These are phyloP conservation scores for Aspergillus pseudoglaucus DNA, from an alignment of 2,329 filamentous ascomycete species.

Conservation along the genomic window DNA sequence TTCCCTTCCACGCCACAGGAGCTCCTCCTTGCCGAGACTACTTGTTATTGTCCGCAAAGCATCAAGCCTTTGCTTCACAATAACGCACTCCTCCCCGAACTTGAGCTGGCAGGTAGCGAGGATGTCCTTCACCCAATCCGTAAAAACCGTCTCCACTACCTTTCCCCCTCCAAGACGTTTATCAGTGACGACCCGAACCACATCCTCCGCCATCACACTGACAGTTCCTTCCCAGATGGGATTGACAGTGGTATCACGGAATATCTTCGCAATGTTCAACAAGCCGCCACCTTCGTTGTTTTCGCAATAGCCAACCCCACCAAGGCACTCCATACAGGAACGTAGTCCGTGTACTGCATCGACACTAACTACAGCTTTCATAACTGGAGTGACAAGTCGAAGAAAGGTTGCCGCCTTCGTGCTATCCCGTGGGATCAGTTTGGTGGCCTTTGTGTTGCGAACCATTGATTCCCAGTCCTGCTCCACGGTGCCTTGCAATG, in stretches of 20 bases:
- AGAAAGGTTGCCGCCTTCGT: constrained; percentile 9
- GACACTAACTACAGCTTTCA: constrained; percentile 17
- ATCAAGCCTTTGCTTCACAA: neutral
- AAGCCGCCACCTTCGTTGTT: constrained; percentile 42
- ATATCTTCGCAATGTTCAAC: constrained; percentile 61
- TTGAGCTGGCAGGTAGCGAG: neutral
- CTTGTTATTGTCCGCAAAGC: neutral
- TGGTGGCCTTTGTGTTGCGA: neutral
- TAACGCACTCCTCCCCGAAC: neutral
- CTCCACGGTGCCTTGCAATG: constrained; percentile 17
- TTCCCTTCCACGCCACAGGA: constrained; percentile 23
- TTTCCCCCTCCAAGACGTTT: constrained; percentile 8
- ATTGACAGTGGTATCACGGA: constrained; percentile 57
- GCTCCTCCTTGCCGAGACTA: constrained; percentile 17
- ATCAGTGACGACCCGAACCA: constrained; percentile 36
- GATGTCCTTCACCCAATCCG: neutral
- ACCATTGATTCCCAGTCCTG: constrained; percentile 1
- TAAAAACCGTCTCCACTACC: neutral
- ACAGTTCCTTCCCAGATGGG: constrained; percentile 68
- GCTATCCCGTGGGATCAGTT: neutral
- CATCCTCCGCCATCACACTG: constrained; percentile 55
- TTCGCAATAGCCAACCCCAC: constrained; percentile 23
- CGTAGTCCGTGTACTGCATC: constrained; percentile 11
- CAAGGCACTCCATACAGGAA: constrained; percentile 24
- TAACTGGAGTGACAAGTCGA: constrained; percentile 22